These are phyloP conservation scores for Silene latifolia DNA, from an alignment of 148 eudicot species.

Conservation along the genomic window DNA sequence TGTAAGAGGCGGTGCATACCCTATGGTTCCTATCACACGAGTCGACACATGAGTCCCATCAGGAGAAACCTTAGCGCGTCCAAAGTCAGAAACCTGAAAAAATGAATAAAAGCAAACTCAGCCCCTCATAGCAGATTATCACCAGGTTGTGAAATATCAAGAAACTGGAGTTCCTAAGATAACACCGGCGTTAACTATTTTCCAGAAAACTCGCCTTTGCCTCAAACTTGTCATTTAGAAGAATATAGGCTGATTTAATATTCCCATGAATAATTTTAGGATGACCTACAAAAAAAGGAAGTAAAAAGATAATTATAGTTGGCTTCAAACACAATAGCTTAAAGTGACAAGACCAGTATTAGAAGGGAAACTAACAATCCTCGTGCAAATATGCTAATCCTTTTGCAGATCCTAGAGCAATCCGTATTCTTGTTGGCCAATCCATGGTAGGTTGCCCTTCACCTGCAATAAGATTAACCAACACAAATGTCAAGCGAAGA, in stretches of 20 bases:
- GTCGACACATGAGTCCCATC: constrained; percentile 89
- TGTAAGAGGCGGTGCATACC: constrained; percentile 43
- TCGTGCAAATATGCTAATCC: constrained; percentile 80
- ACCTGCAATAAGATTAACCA: constrained; percentile 32
- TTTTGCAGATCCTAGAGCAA: constrained; percentile 74
- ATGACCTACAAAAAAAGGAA: constrained; percentile 57
- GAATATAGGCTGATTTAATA: constrained; percentile 85
- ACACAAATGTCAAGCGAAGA: constrained; percentile 1
- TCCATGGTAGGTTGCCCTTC: constrained; percentile 56
- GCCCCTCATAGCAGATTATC: neutral
- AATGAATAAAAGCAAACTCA: constrained; percentile 15
- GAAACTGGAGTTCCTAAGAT: neutral
- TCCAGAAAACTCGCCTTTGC: constrained; percentile 55
- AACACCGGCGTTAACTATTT: neutral
- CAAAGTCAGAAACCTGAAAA: constrained; percentile 92
- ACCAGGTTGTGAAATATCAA: neutral
- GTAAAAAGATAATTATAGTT: constrained; percentile 10
- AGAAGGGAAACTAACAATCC: constrained; percentile 51
- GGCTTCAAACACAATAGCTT: neutral
- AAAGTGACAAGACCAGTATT: neutral
- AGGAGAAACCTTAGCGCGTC: constrained; percentile 76
- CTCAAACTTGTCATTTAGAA: constrained; percentile 78
- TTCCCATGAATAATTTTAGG: constrained; percentile 94
- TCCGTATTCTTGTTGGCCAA: constrained; percentile 59
- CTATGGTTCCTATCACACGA: constrained; percentile 93